These are phyloP conservation scores for Irpex rosettiformis DNA, from an alignment of 1,284 basidiomycete genomes.

Conservation along the genomic window DNA sequence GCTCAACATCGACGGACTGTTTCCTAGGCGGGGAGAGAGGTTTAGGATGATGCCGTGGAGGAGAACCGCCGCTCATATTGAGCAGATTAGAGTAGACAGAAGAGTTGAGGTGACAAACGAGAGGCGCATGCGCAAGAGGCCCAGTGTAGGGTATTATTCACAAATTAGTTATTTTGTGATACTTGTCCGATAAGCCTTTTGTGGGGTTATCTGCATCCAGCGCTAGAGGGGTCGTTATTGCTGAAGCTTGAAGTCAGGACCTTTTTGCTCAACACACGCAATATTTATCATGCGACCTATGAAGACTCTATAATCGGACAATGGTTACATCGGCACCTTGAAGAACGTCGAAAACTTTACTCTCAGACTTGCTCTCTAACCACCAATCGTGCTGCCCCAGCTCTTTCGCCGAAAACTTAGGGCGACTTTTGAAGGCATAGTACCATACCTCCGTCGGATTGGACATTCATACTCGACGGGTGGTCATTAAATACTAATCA, in stretches of 20 bases:
- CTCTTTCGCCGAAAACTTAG: too few relatives aligned
- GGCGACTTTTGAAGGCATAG: too few relatives aligned
- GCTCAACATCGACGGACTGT: not conserved
- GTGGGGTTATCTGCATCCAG: not conserved
- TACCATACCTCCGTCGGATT: constrained; percentile 20
- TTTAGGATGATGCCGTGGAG: constrained; percentile 5
- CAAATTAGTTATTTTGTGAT: not conserved
- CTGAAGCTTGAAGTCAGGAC: too few relatives aligned
- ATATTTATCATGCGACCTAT: constrained; percentile 19
- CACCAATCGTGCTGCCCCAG: constrained; percentile 22
- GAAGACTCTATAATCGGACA: constrained; percentile 25
- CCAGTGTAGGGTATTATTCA: not conserved
- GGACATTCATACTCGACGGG: constrained; percentile 35
- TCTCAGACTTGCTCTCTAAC: constrained; percentile 25
- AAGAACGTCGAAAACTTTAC: constrained; percentile 24
- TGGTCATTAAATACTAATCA: constrained; percentile 31
- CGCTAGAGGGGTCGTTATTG: too few relatives aligned
- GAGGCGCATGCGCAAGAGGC: not conserved
- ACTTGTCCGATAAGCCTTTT: not conserved
- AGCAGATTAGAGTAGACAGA: not conserved
- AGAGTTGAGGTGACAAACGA: constrained; percentile 5
- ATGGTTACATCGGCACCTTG: constrained; percentile 19
- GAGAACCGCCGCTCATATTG: constrained; percentile 10
- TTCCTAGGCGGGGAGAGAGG: constrained; percentile 1
- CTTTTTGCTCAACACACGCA: too few relatives aligned